A percentile compares a stretch with the other conserved stretches of the same genome.
These are phyloP conservation scores for Cucurbita ficifolia DNA, from an alignment of 306 rosid genomes.

Conservation along the genomic window DNA sequence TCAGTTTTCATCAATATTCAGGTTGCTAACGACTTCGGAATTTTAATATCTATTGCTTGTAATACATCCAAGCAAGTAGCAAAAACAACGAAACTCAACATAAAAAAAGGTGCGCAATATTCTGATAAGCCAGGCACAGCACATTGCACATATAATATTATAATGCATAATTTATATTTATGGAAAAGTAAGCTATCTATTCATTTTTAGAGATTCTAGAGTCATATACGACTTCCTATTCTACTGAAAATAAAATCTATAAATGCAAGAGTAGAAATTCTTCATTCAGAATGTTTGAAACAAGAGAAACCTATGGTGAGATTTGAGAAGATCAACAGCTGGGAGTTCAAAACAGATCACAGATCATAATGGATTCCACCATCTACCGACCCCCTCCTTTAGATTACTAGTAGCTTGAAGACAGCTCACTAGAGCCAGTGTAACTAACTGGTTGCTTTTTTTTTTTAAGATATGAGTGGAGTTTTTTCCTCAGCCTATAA, in stretches of 20 bases:
- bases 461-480: background rate
- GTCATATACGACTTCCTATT: background rate
- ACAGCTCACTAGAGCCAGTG: background rate
- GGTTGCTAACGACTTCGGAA: background rate
- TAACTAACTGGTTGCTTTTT: background rate
- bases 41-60: background rate
- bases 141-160: background rate
- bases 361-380: background rate
- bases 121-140: background rate
- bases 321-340: background rate
- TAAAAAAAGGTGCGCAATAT: background rate
- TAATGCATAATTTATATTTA: background rate
- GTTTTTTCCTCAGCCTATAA: background rate
- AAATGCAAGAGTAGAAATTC: background rate
- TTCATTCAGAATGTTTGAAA: background rate
- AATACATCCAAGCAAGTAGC: background rate
- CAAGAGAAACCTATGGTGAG: background rate
- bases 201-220: background rate
- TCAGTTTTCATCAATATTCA: background rate
- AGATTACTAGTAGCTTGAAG: background rate
- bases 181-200: background rate
- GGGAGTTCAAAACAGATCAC: background rate
- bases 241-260: background rate
- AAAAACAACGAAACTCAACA: background rate
- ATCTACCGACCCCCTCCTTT: background rate